phyloP scores from a whole-genome alignment of 139 green algal genomes.

The Bryopsis sp. region DNA sequence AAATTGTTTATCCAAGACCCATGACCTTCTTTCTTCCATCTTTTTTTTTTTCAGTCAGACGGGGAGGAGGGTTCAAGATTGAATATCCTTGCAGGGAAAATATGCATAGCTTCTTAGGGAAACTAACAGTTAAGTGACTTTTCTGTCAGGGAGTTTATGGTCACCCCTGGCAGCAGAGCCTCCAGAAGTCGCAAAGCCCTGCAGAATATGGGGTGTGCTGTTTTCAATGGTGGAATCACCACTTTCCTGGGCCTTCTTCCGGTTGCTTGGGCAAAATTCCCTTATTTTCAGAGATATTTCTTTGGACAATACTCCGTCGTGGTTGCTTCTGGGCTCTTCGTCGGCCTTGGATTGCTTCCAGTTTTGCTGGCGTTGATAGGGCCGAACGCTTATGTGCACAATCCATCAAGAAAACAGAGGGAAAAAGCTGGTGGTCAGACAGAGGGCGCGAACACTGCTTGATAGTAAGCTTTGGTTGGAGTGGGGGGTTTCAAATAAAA shows the following conservation, averaged over 20 bases:
- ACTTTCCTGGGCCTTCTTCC: slow-evolving; percentile 14
- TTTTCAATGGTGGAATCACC: slow-evolving; percentile 17
- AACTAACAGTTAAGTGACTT: too few species aligned
- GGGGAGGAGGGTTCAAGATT: too few species aligned
- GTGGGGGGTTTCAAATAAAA: too few species aligned
- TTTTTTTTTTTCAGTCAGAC: too few species aligned
- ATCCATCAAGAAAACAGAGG: too few species aligned
- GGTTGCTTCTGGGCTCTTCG: not conserved
- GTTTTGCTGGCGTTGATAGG: slow-evolving; percentile 7
- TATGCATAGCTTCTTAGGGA: too few species aligned
- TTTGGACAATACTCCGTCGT: slow-evolving; percentile 15
- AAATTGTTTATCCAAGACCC: too few species aligned
- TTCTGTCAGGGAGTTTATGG: slow-evolving; percentile 20
- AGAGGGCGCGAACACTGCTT: too few species aligned
- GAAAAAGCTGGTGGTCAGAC: too few species aligned
- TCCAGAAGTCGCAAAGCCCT: not conserved
- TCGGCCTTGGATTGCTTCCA: slow-evolving; percentile 1
- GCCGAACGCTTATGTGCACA: slow-evolving; percentile 3
- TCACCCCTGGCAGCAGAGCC: not conserved
- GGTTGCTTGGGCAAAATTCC: slow-evolving; percentile 1
- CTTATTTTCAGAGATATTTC: not conserved
- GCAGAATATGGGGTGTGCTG: slow-evolving; percentile 8
- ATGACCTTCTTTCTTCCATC: too few species aligned
- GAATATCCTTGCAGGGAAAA: too few species aligned
- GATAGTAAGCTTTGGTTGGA: too few species aligned